Evolutionary conservation across 345 rosid genomes (phyloP).

Genomic region (Fremontodendron californicum): DNA sequence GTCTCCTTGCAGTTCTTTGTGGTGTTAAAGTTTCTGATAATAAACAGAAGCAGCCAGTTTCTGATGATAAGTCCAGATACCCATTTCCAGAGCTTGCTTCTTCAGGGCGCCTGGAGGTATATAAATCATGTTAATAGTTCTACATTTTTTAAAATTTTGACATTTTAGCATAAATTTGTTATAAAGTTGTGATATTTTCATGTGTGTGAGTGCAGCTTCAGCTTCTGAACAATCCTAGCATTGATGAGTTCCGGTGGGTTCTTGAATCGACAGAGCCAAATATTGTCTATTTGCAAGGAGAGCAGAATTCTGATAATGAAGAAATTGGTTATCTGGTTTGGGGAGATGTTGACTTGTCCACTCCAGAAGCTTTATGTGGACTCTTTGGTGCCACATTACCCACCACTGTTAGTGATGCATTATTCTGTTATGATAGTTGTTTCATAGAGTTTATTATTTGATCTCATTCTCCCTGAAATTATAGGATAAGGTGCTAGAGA

Average conservation of each 20-base stretch:
- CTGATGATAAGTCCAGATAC: slow-evolving; percentile 50
- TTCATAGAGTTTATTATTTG: slow-evolving; percentile 4
- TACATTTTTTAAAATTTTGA: neutral
- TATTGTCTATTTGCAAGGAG: slow-evolving; percentile 85
- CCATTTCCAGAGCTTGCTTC: slow-evolving; percentile 82
- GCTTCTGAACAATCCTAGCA: slow-evolving; percentile 62
- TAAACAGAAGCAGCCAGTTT: slow-evolving; percentile 40
- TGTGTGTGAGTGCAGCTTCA: slow-evolving; percentile 59
- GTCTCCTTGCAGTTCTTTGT: slow-evolving; percentile 71
- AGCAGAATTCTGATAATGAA: slow-evolving; percentile 53
- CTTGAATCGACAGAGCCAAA: slow-evolving; percentile 56
- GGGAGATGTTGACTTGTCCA: slow-evolving; percentile 63
- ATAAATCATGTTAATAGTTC: slow-evolving; percentile 9
- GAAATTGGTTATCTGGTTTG: slow-evolving; percentile 65
- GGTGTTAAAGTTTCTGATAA: slow-evolving; percentile 45
- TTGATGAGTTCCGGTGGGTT: slow-evolving; percentile 57
- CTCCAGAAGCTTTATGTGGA: slow-evolving; percentile 59
- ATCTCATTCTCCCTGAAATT: slow-evolving; percentile 11
- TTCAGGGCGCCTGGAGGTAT: slow-evolving; percentile 85
- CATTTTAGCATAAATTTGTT: slow-evolving; percentile 5
- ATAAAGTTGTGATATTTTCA: slow-evolving; percentile 6
- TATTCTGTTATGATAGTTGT: slow-evolving; percentile 11
- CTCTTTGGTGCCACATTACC: slow-evolving; percentile 76
- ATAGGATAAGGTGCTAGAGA: neutral
- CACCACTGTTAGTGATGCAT: slow-evolving; percentile 59